phyloP scores from a whole-genome alignment of 495 filamentous ascomycete genomes.

The Penicillium lividum region DNA sequence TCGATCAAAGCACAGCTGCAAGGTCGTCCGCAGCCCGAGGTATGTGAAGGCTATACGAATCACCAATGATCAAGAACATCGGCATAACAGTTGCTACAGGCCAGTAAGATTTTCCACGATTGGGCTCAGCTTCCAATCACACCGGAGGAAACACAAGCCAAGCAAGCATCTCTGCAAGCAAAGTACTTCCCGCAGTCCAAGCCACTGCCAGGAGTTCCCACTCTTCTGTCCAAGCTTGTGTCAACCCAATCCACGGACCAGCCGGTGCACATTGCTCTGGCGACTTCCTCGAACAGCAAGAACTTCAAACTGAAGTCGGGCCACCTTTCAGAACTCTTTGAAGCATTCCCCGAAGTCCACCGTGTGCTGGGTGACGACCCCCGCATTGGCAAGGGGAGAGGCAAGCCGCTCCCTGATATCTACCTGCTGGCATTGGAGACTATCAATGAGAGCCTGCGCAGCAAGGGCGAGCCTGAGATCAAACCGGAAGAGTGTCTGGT shows the following conservation, averaged over 20 bases:
- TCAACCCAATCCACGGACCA: slow-evolving; percentile 41
- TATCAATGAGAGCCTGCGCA: slow-evolving; percentile 70
- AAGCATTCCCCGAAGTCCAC: slow-evolving; percentile 64
- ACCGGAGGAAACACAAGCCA: slow-evolving; percentile 59
- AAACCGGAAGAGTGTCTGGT: slow-evolving; percentile 87
- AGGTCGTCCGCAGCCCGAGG: slow-evolving; percentile 80
- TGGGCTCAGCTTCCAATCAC: slow-evolving; percentile 89
- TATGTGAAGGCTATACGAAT: slow-evolving; percentile 21
- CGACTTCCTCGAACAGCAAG: slow-evolving; percentile 68
- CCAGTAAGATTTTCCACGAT: slow-evolving; percentile 61
- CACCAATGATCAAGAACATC: neutral
- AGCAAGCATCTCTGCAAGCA: slow-evolving; percentile 61
- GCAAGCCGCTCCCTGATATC: slow-evolving; percentile 95
- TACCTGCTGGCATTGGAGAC: slow-evolving; percentile 83
- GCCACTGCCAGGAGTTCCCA: slow-evolving; percentile 76
- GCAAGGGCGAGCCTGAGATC: slow-evolving; percentile 65
- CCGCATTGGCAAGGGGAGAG: slow-evolving; percentile 74
- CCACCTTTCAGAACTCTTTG: slow-evolving; percentile 73
- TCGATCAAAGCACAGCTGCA: slow-evolving; percentile 91
- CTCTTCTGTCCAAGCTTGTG: slow-evolving; percentile 60
- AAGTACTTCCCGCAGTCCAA: slow-evolving; percentile 70
- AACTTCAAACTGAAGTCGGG: slow-evolving; percentile 82
- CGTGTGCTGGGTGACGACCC: slow-evolving; percentile 84
- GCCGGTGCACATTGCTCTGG: slow-evolving; percentile 78
- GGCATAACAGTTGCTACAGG: slow-evolving; percentile 19